Evolutionary conservation across 306 rosid genomes (phyloP), one percentile per base, ranked within the genome.

Genomic region (Rosa multiflora): DNA sequence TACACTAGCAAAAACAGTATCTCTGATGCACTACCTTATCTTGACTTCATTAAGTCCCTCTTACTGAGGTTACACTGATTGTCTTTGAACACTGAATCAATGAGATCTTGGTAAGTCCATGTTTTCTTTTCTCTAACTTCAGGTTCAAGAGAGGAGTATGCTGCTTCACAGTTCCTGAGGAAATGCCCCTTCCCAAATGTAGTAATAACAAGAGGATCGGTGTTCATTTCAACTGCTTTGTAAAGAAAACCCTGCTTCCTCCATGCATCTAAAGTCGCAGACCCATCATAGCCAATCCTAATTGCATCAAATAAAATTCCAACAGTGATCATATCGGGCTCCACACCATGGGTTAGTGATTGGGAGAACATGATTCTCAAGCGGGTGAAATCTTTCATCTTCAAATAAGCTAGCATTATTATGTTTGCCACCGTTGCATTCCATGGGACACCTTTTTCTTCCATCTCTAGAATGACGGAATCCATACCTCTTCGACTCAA

Each of bases 131-230:
- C 88, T 84, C 92, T 87, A 72, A 66, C 85, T 71, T 79, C 78
- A 35, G 89, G 87, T 9, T 81, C 81, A 71, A 90, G 88, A 6
- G 86, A 78, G 71, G 92, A 81, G 85, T 84, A 89, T 39, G 78
- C 82, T 69, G 63, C 79, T 84, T 89, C 94, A 73, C 89, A 88
- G 64, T 79, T 78, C 82, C 78, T 79, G 44, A 89, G 92, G 81
- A 93, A 89, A 77, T 75, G 69, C 14, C 94, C 97, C 82, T 90
- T 89, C 74, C 97, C 97, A 83, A 93, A 92, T 32, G 94, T 86
- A 66, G 85, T 68, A 72, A 92, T 84, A 81, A 90, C 96, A 26
- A 90, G 82, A 40, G 94, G 80, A 88, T 92, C 91, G 3, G 94
- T 89, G 72, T 88, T 74, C 88, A 88, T 88, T 79, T 90, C 90